These are phyloP conservation scores for Fusarium camptoceras DNA, from an alignment of 2,329 filamentous ascomycete genomes.

Conservation along the genomic window DNA sequence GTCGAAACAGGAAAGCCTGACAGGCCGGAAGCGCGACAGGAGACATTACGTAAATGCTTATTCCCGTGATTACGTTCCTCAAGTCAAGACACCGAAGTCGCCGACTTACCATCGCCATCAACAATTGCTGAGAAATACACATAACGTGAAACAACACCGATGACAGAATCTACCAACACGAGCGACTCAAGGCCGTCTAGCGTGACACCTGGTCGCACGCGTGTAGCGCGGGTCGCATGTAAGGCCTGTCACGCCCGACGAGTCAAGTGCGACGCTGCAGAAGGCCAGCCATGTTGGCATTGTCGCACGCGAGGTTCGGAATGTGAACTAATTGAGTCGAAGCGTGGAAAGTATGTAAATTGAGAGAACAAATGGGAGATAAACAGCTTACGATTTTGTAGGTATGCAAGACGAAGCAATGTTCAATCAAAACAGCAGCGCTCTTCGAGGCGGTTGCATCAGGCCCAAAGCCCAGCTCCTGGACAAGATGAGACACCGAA, in stretches of 20 bases:
- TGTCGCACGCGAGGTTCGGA: conserved; percentile 26
- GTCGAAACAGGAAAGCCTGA: rapidly evolving
- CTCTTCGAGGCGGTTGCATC: conserved; percentile 3
- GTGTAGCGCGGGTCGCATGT: conserved; percentile 35
- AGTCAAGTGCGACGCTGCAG: conserved; percentile 37
- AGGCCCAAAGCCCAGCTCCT: background rate
- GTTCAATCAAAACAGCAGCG: conserved; percentile 5
- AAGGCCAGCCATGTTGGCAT: conserved; percentile 37
- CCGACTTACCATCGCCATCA: conserved; percentile 6
- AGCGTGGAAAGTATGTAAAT: conserved; percentile 30
- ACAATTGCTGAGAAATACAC: conserved; percentile 1
- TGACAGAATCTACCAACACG: background rate
- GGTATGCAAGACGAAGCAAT: conserved; percentile 15
- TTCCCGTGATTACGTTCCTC: background rate
- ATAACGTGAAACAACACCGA: background rate
- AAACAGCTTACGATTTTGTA: background rate
- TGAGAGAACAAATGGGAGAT: rapidly evolving
- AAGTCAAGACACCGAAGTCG: conserved; percentile 18
- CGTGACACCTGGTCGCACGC: background rate
- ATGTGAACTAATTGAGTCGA: conserved; percentile 37
- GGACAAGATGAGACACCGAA: background rate
- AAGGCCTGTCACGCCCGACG: conserved; percentile 38
- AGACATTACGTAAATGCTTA: conserved; percentile 8
- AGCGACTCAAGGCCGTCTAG: background rate
- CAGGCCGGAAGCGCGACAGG: too few species aligned